Evolutionary conservation across 139 green algal species (phyloP).

Genomic region (Chlorella sp.): DNA sequence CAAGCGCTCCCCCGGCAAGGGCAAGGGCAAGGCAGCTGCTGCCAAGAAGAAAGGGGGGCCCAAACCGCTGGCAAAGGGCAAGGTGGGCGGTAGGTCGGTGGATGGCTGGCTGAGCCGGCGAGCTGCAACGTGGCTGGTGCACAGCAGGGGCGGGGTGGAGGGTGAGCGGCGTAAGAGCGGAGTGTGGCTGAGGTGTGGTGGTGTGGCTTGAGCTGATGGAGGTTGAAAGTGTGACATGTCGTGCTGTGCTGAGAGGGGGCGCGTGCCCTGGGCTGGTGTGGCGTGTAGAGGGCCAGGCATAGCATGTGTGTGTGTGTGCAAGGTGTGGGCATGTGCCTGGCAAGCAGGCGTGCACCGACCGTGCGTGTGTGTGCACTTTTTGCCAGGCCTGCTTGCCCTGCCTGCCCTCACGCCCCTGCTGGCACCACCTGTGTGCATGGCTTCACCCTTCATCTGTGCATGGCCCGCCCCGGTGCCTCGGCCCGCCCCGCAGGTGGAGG

Average conservation of each 20-base stretch:
- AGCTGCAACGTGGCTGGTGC: neutral
- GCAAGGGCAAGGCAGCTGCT: conserved; percentile 14
- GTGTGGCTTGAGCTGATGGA: no score
- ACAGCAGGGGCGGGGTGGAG: no score
- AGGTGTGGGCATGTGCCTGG: no score
- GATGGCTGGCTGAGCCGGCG: neutral
- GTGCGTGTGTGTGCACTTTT: neutral
- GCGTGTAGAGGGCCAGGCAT: no score
- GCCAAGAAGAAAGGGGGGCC: no score
- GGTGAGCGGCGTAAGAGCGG: no score
- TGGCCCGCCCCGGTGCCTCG: no score
- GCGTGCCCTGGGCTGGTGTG: no score
- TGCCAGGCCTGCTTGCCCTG: neutral
- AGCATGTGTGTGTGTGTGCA: no score
- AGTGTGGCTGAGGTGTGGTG: no score
- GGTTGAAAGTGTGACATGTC: no score
- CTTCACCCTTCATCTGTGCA: neutral
- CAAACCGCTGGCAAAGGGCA: neutral
- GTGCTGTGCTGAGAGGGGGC: no score
- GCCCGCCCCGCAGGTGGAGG: conserved; percentile 51
- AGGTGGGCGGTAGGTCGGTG: neutral
- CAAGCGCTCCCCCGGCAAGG: conserved; percentile 12
- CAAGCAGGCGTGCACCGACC: neutral
- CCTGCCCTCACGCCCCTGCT: neutral
- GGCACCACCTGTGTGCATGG: neutral